Conservation (phyloP, 345 rosid species). For the Eucalyptus fibrosa region DNA sequence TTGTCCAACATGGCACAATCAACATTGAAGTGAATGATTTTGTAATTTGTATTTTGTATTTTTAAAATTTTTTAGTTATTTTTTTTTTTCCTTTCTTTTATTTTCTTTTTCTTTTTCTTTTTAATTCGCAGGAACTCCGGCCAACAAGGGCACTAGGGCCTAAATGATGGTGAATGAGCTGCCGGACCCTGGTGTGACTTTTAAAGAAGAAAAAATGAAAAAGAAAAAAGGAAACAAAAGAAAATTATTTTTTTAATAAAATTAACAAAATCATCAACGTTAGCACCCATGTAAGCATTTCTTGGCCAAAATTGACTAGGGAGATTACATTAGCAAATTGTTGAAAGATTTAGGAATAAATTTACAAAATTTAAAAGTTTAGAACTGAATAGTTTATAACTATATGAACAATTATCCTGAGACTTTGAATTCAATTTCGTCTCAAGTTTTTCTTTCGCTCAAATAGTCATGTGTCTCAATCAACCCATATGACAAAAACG, state of each 20-base stretch:
- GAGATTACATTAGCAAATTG: no score
- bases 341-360: no score
- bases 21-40: neutral
- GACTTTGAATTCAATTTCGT: neutral
- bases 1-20: neutral
- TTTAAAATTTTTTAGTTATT: accelerated
- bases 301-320: neutral
- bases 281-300: no score
- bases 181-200: neutral
- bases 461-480: neutral
- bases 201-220: neutral
- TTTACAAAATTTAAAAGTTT: no score
- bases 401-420: neutral
- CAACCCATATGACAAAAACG: neutral
- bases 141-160: neutral
- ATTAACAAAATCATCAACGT: no score
- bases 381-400: no score
- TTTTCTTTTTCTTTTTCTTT: no score
- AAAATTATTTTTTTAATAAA: no score
- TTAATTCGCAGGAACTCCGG: neutral
- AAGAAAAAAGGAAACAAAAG: no score
- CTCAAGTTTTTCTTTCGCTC: neutral
- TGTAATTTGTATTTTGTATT: no score
- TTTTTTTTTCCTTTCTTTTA: no score
- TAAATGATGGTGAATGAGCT: neutral